These are phyloP conservation scores for Suhomyces coccinellae DNA, from an alignment of 1,139 yeast species.

Conservation along the genomic window DNA sequence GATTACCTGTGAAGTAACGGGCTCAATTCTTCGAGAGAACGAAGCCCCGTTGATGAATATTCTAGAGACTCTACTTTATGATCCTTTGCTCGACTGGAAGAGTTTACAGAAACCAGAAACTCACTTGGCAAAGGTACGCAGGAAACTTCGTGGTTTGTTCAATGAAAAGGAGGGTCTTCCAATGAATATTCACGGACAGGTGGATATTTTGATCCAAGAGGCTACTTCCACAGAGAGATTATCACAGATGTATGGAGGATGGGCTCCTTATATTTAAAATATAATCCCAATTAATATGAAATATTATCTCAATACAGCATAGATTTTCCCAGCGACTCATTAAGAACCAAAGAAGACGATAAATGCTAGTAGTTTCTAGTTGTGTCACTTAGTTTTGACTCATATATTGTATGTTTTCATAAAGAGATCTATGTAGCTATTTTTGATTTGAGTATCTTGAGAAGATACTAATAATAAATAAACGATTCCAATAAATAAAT, in stretches of 20 bases:
- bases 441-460: too few relatives aligned
- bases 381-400: neutral
- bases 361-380: too few relatives aligned
- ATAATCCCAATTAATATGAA: too few relatives aligned
- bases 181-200: slow-evolving; percentile 90
- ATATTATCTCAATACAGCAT: too few relatives aligned
- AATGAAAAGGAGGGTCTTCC: slow-evolving; percentile 82
- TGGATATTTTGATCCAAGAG: slow-evolving; percentile 82
- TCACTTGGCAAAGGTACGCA: slow-evolving; percentile 73
- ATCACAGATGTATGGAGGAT: slow-evolving; percentile 89
- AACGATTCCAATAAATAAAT: too few relatives aligned
- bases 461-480: too few relatives aligned
- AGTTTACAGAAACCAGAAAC: slow-evolving; percentile 53
- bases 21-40: slow-evolving; percentile 67
- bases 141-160: slow-evolving; percentile 78
- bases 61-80: slow-evolving; percentile 88
- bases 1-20: slow-evolving; percentile 81
- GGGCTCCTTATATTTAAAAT: slow-evolving; percentile 80
- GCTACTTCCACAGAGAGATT: slow-evolving; percentile 74
- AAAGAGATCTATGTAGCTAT: neutral
- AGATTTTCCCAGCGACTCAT: too few relatives aligned
- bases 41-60: slow-evolving; percentile 91
- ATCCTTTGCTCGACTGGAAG: slow-evolving; percentile 80
- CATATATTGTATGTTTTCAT: neutral
- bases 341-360: too few relatives aligned